A percentile compares a stretch with the other conserved stretches of the same genome.
These are phyloP conservation scores for Talaromyces sp. DNA, from an alignment of 2,329 filamentous ascomycete species.

Conservation along the genomic window DNA sequence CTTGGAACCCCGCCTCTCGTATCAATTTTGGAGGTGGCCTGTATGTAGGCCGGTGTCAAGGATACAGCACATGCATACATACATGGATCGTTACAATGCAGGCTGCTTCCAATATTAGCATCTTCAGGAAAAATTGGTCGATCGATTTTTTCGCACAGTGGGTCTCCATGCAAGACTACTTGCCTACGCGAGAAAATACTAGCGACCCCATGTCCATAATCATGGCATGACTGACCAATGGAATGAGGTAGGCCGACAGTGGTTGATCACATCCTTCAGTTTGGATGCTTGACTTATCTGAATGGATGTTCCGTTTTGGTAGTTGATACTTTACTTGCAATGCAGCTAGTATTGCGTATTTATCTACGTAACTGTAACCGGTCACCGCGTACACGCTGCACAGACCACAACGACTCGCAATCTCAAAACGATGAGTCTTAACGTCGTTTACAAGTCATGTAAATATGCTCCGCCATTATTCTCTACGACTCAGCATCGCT, in stretches of 20 bases:
- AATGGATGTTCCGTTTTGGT: neutral
- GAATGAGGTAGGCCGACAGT: neutral
- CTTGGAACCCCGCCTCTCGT: neutral
- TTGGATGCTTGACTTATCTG: neutral
- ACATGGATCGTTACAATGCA: neutral
- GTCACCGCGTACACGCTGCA: neutral
- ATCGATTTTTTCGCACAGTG: constrained; percentile 3
- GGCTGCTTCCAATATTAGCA: constrained; percentile 17
- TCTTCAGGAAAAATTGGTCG: constrained; percentile 17
- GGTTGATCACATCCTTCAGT: neutral
- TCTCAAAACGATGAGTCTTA: neutral
- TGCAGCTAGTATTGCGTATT: neutral
- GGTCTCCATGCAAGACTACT: constrained; percentile 4
- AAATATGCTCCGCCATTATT: neutral
- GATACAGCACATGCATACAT: neutral
- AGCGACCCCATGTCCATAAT: neutral
- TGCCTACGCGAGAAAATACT: neutral
- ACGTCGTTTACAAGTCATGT: neutral
- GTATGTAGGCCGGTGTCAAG: neutral
- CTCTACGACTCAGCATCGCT: neutral
- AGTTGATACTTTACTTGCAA: neutral
- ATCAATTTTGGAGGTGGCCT: neutral
- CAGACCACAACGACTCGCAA: neutral
- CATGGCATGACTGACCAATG: constrained; percentile 1
- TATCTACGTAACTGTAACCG: neutral